Evolutionary conservation across 2,329 filamentous ascomycete genomes (phyloP), one percentile per base, ranked within the genome.

Genomic region (Hypoxylon sp.): DNA sequence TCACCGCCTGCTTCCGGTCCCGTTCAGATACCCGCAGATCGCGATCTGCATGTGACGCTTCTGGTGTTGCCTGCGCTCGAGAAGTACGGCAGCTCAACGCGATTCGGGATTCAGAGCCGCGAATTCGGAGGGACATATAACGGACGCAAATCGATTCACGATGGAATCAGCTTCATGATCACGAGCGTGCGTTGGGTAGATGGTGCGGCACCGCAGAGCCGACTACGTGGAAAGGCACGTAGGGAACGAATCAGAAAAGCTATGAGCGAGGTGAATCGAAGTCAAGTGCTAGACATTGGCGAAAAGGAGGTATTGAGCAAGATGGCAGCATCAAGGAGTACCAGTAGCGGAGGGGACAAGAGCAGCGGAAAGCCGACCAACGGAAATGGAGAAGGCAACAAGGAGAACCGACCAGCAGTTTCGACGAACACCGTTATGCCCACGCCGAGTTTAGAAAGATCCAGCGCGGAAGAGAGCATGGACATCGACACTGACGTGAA

Each of bases 111-210:
- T 48, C 86, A 85, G 61, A 95, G 90, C 59, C 84, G 91, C 19
- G 84, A 88, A 52, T 97, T 91, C 78, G 88, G 84, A 5, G 82
- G 80, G 16, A 78, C 62, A 8, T 79, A 74, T 45, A 69, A 71
- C 16, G 69, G 68, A 4, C 69, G 69, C 12, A 70, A 67, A 57
- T 71, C 69, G 4, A 65, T 78, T 9, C 91, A 97, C 66, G 91
- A 96, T 62, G 92, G 92, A 2, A 82, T 96, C 69, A 96, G 91
- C 68, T 97, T 90, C 72, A 91, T 89, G 79, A 83, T 99, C 36
- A 79, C 86, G 55, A 84, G 85, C 42, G 82, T 96, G 7, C 85
- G 91, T 42, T 97, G 92, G 86, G 89, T 97, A 0, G 87, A 84
- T 57, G 91, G 94, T 8, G 87, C 82, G 0, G 79, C 78, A 57